Evolutionary conservation across 371 early-diverging fungal species (phyloP), one percentile per base, ranked within the genome.

Genomic region (Nosema granulosis): DNA sequence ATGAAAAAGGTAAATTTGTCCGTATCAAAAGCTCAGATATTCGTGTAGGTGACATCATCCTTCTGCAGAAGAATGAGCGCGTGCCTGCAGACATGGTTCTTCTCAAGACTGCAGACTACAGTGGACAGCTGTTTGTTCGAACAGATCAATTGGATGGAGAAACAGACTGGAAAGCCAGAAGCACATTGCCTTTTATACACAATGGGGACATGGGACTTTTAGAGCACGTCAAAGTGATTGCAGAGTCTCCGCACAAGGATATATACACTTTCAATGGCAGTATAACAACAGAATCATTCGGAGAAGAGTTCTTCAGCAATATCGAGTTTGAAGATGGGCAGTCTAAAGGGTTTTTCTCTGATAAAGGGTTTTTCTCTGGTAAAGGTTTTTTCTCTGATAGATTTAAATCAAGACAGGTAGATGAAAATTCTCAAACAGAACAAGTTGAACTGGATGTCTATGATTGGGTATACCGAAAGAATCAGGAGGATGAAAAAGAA

Each of bases 111-210:
- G 88, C 89, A 0, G 95, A 95, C 73, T 87, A 84, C 16, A 63
- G 58, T 13, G 96, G 96, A 0, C 89, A 95, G 18, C 91, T 94
- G 73, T 98, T 97, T 86, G 92, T 98, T 80, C 87, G 96, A 59
- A 98, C 99, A 1, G 97, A 98, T 87, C 97, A 98, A 81, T 87
- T 98, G 54, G 97, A 97, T 83, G 97, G 97, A 74, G 97, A 97
- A 82, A 97, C 97, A 0, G 97, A 98, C 80, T 98, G 97, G 96
- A 97, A 98, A 85, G 84, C 95, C 71, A 88, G 89, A 80, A 43
- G 38, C 20, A 11, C 73, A 32, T 63, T 77, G 49, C 20, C 32
- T 37, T 32, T 61, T 3, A 78, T 67, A 16, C 77, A 81, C 16
- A 38, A 50, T 16, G 43, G 32, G 24, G 1, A 37, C 24, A 37